Evolutionary conservation across 208 protist species (phyloP), one percentile per base, ranked within the genome.

Genomic region (Willaertia magna): DNA sequence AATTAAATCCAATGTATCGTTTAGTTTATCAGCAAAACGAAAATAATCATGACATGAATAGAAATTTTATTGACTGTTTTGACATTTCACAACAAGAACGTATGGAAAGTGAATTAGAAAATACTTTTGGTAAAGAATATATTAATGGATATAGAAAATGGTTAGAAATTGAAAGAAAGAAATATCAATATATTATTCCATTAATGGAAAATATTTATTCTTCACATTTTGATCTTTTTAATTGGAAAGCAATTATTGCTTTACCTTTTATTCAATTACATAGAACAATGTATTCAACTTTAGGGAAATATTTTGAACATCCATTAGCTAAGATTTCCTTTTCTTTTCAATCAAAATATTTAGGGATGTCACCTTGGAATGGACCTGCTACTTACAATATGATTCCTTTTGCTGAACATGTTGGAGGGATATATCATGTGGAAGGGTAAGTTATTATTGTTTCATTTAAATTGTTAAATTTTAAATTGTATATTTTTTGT

Each of bases 1-100:
- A 42, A 79, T 79, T 79, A 42, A 39, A 79, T 49, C 75, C 75
- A 9, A 79, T 79, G 75, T 79, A 79, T 49, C 39, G 75, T 22
- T 42, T 79, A 30, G 6, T 42, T 6, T 79, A 34, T 79, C 9
- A 39, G 14, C 74, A 46, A 22, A 79, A 4, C 4, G 22, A 51
- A 51, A 51, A 20, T 16, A 16, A 20, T 20, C 48, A 20, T 51
- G 48, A 20, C 11, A 16, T 20, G 48, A 51, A 20, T 6, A 51
- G 48, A 51, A 59, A 6, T n/a, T 18, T 49, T 42, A 49, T 79
- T 46, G 75, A 79, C 30, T 79, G 75, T 39, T 39, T 34, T 22
- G 75, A 79, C 49, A 12, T 49, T 9, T 2, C 4, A 14, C 39
- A 49, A 16, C 11, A 49, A 34, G 42, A 79, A 42, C 4, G 3